phyloP scores from a whole-genome alignment of 768 basidiomycete species.

The Epithele typhae region DNA sequence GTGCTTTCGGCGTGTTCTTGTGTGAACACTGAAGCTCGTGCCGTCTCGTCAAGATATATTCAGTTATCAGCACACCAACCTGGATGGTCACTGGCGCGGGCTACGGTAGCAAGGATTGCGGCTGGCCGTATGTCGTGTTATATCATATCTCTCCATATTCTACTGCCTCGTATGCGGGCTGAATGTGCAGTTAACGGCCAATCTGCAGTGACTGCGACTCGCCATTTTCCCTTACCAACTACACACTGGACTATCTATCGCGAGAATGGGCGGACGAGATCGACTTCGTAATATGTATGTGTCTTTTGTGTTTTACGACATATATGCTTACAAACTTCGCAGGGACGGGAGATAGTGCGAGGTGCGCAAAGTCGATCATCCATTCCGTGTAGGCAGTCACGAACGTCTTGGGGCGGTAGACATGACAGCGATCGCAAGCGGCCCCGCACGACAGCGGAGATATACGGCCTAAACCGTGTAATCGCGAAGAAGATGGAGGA shows the following conservation, averaged over 20 bases:
- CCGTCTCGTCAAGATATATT: too few relatives aligned
- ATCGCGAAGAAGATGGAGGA: slow-evolving; percentile 68
- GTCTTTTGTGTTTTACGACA: slow-evolving; percentile 1
- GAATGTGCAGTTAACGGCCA: too few relatives aligned
- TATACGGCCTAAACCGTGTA: slow-evolving; percentile 66
- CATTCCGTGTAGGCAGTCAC: background rate
- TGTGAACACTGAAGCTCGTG: too few relatives aligned
- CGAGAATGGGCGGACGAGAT: slow-evolving; percentile 78
- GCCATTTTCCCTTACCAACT: slow-evolving; percentile 72
- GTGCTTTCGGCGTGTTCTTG: too few relatives aligned
- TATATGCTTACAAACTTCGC: slow-evolving; percentile 8
- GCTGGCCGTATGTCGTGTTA: too few relatives aligned
- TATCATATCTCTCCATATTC: too few relatives aligned
- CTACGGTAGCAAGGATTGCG: too few relatives aligned
- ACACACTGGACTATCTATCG: slow-evolving; percentile 76
- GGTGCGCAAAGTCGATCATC: slow-evolving; percentile 30
- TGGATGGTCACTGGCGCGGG: too few relatives aligned
- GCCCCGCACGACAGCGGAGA: slow-evolving; percentile 80
- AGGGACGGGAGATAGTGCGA: slow-evolving; percentile 80
- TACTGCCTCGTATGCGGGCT: too few relatives aligned
- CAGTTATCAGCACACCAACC: too few relatives aligned
- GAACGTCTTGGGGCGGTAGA: slow-evolving; percentile 42
- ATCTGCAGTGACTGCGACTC: slow-evolving; percentile 70
- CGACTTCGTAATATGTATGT: slow-evolving; percentile 82
- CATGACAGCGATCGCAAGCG: slow-evolving; percentile 80